Conservation (phyloP, 2,329 filamentous ascomycete genomes). For the Colletotrichum agaves region DNA sequence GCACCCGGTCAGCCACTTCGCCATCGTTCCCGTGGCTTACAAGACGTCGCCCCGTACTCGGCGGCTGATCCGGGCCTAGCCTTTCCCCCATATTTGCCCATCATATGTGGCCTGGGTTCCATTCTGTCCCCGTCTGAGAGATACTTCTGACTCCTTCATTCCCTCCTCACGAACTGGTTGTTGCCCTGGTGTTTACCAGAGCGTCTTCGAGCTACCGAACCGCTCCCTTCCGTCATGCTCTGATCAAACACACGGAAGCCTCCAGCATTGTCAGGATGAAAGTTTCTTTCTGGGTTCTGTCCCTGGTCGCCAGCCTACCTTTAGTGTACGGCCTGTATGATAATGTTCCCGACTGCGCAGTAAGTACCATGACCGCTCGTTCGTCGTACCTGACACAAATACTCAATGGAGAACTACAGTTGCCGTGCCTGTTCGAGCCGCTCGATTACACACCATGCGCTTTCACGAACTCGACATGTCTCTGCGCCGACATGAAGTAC, state of each 20-base stretch:
- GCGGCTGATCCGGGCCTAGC: constrained; percentile 9
- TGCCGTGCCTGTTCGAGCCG: constrained; percentile 21
- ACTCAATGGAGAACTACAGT: neutral
- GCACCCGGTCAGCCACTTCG: constrained; percentile 25
- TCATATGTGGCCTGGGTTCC: neutral
- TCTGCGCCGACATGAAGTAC: constrained; percentile 28
- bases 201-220: neutral
- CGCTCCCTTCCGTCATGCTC: constrained; percentile 13
- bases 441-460: constrained; percentile 29
- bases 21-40: constrained; percentile 30
- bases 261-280: constrained; percentile 10
- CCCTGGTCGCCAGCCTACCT: constrained; percentile 4
- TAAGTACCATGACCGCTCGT: neutral
- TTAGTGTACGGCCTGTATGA: constrained; percentile 29
- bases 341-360: constrained; percentile 27
- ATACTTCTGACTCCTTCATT: neutral
- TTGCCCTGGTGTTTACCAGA: neutral
- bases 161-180: neutral
- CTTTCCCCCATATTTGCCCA: neutral
- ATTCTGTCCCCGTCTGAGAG: neutral
- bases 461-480: constrained; percentile 18
- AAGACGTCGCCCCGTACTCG: constrained; percentile 17
- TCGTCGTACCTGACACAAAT: neutral
- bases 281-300: neutral
- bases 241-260: neutral